These are phyloP conservation scores for Fibroporia radiculosa DNA, from an alignment of 768 basidiomycete genomes.

Conservation along the genomic window DNA sequence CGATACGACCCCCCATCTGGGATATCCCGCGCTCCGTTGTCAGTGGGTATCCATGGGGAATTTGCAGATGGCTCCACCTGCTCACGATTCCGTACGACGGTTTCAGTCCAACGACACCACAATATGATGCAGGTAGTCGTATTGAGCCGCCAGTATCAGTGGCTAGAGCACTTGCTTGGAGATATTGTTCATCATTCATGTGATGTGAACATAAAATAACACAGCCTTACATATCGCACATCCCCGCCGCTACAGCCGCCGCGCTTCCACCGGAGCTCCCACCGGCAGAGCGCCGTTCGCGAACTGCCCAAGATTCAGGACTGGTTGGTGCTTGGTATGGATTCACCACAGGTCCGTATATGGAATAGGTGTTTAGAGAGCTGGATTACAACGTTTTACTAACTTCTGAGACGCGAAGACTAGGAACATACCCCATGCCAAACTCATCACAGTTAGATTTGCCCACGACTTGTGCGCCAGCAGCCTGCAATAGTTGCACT, in stretches of 20 bases:
- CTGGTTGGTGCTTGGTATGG: slow-evolving; percentile 38
- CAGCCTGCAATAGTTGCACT: slow-evolving; percentile 48
- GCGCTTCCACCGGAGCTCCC: slow-evolving; percentile 96
- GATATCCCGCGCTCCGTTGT: no score
- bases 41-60: no score
- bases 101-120: slow-evolving; percentile 86
- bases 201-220: not conserved
- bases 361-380: slow-evolving; percentile 69
- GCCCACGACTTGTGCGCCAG: slow-evolving; percentile 70
- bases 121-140: slow-evolving; percentile 89
- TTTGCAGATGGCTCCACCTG: no score
- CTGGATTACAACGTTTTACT: no score
- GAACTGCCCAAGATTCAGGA: slow-evolving; percentile 17
- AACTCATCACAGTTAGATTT: slow-evolving; percentile 98
- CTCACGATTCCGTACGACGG: slow-evolving; percentile 92
- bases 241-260: slow-evolving; percentile 79
- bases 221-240: slow-evolving; percentile 75
- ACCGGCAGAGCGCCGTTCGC: slow-evolving; percentile 60
- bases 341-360: slow-evolving; percentile 75
- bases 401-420: no score
- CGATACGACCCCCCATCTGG: slow-evolving; percentile 83
- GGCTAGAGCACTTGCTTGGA: slow-evolving; percentile 61
- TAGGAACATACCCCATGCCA: slow-evolving; percentile 80
- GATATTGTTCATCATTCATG: not conserved
- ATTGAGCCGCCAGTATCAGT: slow-evolving; percentile 97